These are phyloP conservation scores for Arachnomyces sp. DNA, from an alignment of 2,329 filamentous ascomycete genomes.

Conservation along the genomic window DNA sequence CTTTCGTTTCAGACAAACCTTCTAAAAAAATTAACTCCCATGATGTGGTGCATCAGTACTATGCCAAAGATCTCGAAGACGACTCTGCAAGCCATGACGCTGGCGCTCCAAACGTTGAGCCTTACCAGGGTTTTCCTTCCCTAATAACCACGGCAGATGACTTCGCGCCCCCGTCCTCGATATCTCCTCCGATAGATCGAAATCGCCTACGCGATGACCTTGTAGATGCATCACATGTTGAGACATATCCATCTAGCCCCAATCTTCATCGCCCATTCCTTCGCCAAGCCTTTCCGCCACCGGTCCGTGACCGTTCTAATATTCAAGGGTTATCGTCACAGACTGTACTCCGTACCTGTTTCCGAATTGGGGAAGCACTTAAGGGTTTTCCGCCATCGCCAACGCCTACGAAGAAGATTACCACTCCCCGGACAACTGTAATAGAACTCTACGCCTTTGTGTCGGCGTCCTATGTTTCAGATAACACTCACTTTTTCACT, in stretches of 20 bases:
- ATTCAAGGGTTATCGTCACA: constrained; percentile 10
- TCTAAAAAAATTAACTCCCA: too few species aligned
- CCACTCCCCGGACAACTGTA: constrained; percentile 1
- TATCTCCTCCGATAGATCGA: too few species aligned
- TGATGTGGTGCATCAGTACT: too few species aligned
- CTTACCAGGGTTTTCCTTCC: too few species aligned
- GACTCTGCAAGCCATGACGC: not conserved
- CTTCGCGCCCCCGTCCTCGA: too few species aligned
- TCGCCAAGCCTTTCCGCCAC: constrained; percentile 3
- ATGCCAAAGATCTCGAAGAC: not conserved
- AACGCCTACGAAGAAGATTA: not conserved
- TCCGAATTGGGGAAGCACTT: constrained; percentile 10
- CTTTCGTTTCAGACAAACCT: too few species aligned
- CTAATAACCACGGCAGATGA: too few species aligned
- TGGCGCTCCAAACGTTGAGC: not conserved
- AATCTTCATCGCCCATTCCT: constrained; percentile 5
- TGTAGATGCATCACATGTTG: too few species aligned
- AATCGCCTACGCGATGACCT: too few species aligned
- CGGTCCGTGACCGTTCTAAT: constrained; percentile 5
- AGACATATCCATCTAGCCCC: too few species aligned
- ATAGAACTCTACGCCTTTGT: constrained; percentile 14
- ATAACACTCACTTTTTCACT: constrained; percentile 7
- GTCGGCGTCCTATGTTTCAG: constrained; percentile 8
- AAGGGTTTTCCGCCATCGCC: not conserved
- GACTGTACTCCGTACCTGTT: constrained; percentile 11